phyloP scores from a whole-genome alignment of 768 basidiomycete genomes.

The Auricularia sp. region DNA sequence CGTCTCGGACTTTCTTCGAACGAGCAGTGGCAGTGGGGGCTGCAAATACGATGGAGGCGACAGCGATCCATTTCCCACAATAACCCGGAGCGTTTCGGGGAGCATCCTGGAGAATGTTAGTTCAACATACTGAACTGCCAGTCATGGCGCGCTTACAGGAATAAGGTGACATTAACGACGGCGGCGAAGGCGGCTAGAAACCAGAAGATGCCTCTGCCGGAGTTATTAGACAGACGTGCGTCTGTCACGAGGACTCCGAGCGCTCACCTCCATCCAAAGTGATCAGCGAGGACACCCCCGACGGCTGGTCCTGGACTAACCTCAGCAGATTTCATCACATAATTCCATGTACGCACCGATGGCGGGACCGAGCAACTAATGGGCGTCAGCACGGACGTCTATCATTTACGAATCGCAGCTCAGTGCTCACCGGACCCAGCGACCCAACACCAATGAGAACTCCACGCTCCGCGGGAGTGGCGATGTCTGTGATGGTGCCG shows the following conservation, averaged over 20 bases:
- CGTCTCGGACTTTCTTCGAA: slow-evolving; percentile 6
- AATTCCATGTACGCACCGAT: neutral
- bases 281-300: slow-evolving; percentile 39
- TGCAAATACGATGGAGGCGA: slow-evolving; percentile 21
- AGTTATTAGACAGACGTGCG: too few relatives aligned
- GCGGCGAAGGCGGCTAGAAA: slow-evolving; percentile 44
- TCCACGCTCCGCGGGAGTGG: slow-evolving; percentile 62
- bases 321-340: neutral
- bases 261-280: slow-evolving; percentile 49
- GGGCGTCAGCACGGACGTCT: neutral
- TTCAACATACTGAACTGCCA: neutral
- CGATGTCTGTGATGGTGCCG: slow-evolving; percentile 73
- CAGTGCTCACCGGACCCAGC: slow-evolving; percentile 47
- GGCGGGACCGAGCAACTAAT: too few relatives aligned
- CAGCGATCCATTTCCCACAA: slow-evolving; percentile 39
- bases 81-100: slow-evolving; percentile 33
- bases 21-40: slow-evolving; percentile 23
- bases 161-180: slow-evolving; percentile 35
- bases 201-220: slow-evolving; percentile 44
- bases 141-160: slow-evolving; percentile 29
- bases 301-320: slow-evolving; percentile 39
- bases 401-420: neutral
- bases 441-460: slow-evolving; percentile 61
- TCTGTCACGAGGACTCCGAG: too few relatives aligned
- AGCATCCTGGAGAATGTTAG: slow-evolving; percentile 22